Evolutionary conservation across 257 asterid genomes (phyloP).

Genomic region (Apocynum venetum): DNA sequence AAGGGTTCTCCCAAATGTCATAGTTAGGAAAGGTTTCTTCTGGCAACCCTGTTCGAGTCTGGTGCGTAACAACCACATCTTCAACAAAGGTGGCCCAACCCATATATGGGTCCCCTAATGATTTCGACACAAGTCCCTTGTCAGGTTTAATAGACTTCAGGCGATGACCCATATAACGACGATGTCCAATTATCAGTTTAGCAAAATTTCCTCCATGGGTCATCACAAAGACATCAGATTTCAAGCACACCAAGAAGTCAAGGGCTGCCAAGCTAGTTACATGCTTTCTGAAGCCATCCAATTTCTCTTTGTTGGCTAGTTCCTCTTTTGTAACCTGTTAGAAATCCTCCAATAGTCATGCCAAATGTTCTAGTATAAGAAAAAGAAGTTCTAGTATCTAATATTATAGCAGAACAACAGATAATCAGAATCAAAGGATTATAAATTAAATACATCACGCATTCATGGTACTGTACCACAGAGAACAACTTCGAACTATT

Average conservation of each 20-base stretch:
- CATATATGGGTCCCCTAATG: constrained; percentile 97
- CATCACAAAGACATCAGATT: constrained; percentile 96
- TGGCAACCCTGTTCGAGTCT: constrained; percentile 85
- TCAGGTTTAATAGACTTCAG: constrained; percentile 93
- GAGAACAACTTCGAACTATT: neutral
- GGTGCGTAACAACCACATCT: constrained; percentile 80
- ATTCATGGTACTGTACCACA: neutral
- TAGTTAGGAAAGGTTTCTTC: constrained; percentile 98
- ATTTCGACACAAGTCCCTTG: constrained; percentile 95
- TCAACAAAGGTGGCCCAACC: constrained; percentile 98
- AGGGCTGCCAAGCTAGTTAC: constrained; percentile 98
- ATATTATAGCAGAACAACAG: neutral
- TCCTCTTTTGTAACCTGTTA: constrained; percentile 95
- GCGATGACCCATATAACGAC: constrained; percentile 90
- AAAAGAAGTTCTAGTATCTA: neutral
- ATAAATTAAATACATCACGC: too few relatives aligned
- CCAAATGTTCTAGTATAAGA: neutral
- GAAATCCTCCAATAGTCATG: constrained; percentile 10
- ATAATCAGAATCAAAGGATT: neutral
- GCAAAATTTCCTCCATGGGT: constrained; percentile 99
- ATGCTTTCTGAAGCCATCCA: constrained; percentile 87
- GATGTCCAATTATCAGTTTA: constrained; percentile 75
- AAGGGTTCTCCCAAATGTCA: constrained; percentile 97
- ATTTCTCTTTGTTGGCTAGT: constrained; percentile 65
- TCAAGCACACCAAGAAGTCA: constrained; percentile 93